Evolutionary conservation across 805 yeast genomes (phyloP).

Genomic region (Lipomyces yamanashiensis): DNA sequence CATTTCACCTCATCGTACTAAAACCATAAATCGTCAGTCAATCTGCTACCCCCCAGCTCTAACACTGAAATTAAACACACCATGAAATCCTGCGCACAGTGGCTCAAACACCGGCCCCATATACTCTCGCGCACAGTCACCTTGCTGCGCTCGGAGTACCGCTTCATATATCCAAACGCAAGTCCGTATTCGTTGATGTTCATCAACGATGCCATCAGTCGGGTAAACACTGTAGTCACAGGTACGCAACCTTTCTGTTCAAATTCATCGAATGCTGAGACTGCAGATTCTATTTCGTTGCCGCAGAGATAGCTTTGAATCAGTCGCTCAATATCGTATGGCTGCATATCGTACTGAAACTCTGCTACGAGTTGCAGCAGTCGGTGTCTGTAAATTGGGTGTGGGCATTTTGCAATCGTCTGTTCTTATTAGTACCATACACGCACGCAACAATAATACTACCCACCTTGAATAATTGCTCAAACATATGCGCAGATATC

Average conservation of each 20-base stretch:
- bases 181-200: neutral
- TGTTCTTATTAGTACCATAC: neutral
- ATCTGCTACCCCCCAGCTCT: too few relatives aligned
- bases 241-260: neutral
- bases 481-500: constrained; percentile 5
- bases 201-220: constrained; percentile 1
- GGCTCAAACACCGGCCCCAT: constrained; percentile 3
- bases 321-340: constrained; percentile 3
- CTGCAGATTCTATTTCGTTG: constrained; percentile 11
- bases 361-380: neutral
- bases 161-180: neutral
- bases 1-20: constrained; percentile 8
- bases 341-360: neutral
- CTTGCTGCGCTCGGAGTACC: neutral
- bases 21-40: neutral
- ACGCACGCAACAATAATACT: neutral
- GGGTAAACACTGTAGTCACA: neutral
- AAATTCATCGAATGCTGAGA: constrained; percentile 3
- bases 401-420: constrained; percentile 12
- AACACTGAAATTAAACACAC: neutral
- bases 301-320: constrained; percentile 1
- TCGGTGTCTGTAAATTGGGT: constrained; percentile 5
- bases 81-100: constrained; percentile 1
- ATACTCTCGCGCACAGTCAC: neutral
- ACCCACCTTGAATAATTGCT: constrained; percentile 6